A percentile compares a stretch with the other conserved stretches of the same genome.
Conservation (phyloP, 352 stramenopile genomes). For the Phytophthora agathidicida region DNA sequence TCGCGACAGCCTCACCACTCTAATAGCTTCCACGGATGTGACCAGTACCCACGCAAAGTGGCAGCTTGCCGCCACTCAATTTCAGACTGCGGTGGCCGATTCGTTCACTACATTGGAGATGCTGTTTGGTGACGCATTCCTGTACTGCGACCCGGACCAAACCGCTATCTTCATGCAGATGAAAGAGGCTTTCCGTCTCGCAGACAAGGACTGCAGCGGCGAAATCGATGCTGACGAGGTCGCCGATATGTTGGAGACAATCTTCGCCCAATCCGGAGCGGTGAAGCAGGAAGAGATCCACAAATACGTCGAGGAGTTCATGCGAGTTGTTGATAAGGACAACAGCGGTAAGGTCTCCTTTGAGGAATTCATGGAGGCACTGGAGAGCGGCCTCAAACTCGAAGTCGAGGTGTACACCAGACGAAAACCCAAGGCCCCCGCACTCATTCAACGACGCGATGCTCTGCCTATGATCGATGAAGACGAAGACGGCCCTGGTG, state of each 20-base stretch:
- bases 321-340: constrained; percentile 71
- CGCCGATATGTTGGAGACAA: constrained; percentile 70
- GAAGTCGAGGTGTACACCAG: constrained; percentile 79
- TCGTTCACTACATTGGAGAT: constrained; percentile 70
- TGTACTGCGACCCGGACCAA: constrained; percentile 78
- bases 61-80: constrained; percentile 50
- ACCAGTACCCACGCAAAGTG: constrained; percentile 46
- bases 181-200: constrained; percentile 80
- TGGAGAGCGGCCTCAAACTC: constrained; percentile 76
- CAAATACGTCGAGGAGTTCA: constrained; percentile 79
- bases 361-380: constrained; percentile 81
- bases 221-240: constrained; percentile 85
- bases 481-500: constrained; percentile 9
- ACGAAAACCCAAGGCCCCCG: constrained; percentile 38
- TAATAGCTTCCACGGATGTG: constrained; percentile 3
- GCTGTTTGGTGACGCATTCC: constrained; percentile 74
- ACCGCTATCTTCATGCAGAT: constrained; percentile 87
- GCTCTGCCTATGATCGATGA: constrained; percentile 25
- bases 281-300: constrained; percentile 71
- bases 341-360: constrained; percentile 76
- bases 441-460: constrained; percentile 17
- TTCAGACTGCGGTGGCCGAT: constrained; percentile 56
- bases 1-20: constrained; percentile 31
- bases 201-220: constrained; percentile 74
- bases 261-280: constrained; percentile 69